A percentile compares a stretch with the other conserved stretches of the same genome.
Evolutionary conservation across 108 stramenopile genomes (phyloP).

Genomic region (Mediolabrus comicus): DNA sequence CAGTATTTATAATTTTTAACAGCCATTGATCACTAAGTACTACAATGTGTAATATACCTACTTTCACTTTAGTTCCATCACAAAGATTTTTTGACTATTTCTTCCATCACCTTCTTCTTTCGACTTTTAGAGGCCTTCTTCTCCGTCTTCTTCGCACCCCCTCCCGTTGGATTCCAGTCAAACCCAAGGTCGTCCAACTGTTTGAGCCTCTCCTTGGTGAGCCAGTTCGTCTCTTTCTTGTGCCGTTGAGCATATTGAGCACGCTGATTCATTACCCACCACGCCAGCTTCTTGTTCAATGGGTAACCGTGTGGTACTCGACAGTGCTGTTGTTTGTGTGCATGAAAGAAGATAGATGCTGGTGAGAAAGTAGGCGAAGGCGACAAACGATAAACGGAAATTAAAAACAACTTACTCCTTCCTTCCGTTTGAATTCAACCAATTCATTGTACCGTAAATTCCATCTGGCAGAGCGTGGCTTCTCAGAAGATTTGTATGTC

Average conservation of each 20-base stretch:
- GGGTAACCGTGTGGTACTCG: slow-evolving; percentile 70
- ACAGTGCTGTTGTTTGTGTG: slow-evolving; percentile 33
- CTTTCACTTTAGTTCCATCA: too few species aligned
- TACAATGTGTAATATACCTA: too few species aligned
- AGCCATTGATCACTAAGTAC: too few species aligned
- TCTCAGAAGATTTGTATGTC: neutral
- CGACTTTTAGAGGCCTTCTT: neutral
- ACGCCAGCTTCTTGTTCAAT: slow-evolving; percentile 55
- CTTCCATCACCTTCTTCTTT: neutral
- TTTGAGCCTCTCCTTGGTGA: slow-evolving; percentile 64
- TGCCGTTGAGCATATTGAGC: slow-evolving; percentile 55
- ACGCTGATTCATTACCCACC: slow-evolving; percentile 70
- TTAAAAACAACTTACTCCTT: neutral
- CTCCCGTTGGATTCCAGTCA: slow-evolving; percentile 44
- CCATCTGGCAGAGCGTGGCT: neutral
- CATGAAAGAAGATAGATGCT: neutral
- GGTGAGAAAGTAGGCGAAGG: neutral
- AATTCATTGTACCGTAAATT: neutral
- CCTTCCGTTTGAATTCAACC: neutral
- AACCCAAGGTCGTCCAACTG: slow-evolving; percentile 63
- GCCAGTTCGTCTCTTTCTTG: slow-evolving; percentile 32
- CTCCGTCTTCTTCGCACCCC: neutral
- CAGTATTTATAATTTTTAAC: too few species aligned
- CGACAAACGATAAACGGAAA: neutral
- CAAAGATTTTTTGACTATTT: neutral